A percentile compares a stretch with the other conserved stretches of the same genome.
phyloP scores from a whole-genome alignment of 208 protist genomes.

The Tritrichomonas musculus region DNA sequence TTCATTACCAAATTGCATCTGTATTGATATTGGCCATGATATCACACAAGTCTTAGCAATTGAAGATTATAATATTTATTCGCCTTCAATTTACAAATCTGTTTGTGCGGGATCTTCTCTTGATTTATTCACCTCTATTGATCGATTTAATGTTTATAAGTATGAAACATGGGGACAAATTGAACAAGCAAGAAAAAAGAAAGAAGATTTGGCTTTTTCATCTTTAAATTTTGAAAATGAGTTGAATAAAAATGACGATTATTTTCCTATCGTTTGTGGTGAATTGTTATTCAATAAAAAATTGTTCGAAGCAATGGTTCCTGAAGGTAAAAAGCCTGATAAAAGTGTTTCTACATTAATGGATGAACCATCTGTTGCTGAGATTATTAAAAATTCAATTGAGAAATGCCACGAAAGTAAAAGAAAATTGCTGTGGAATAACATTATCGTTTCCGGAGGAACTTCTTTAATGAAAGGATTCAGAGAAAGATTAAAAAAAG shows the following conservation, averaged over 20 bases:
- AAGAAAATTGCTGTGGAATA: not conserved
- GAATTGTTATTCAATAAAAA: not conserved
- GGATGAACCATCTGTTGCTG: not conserved
- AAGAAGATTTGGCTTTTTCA: not conserved
- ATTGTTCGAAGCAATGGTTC: not conserved
- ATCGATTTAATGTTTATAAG: not conserved
- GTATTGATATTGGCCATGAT: constrained; percentile 7
- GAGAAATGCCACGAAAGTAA: not conserved
- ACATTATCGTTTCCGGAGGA: constrained; percentile 17
- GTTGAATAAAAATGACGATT: not conserved
- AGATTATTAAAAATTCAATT: not conserved
- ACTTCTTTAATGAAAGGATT: not conserved
- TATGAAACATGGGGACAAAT: not conserved
- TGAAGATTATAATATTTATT: not conserved
- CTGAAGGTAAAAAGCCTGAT: not conserved
- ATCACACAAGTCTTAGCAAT: not conserved
- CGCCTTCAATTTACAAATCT: not conserved
- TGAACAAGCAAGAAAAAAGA: not conserved
- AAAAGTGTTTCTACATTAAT: not conserved
- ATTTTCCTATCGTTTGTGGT: not conserved
- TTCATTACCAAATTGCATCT: not conserved
- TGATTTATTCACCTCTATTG: not conserved
- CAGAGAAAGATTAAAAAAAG: not conserved
- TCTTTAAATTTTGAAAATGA: not conserved
- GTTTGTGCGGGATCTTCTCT: not conserved